Evolutionary conservation across 2,329 filamentous ascomycete genomes (phyloP), one percentile per base, ranked within the genome.

Genomic region (Pyrenophora tritici-repentis): DNA sequence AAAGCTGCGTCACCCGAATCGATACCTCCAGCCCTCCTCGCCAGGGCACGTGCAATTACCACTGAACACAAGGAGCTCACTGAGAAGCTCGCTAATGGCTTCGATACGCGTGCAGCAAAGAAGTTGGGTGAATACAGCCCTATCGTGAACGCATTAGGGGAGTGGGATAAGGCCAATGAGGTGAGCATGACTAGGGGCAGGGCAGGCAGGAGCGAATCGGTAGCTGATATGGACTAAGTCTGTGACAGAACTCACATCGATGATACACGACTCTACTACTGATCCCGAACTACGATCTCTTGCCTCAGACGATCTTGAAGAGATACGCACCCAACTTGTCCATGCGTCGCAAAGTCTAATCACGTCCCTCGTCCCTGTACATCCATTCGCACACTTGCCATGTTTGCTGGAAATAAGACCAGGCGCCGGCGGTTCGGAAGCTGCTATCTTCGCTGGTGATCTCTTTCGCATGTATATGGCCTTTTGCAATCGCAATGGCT

Each of bases 401-500:
- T 97, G 93, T 73, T 82, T 99, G 57, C 76, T 99, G 35, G 94
- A 99, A 75, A 89, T 99, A 53, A 85, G 92, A 0, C 94, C 94
- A 0, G 94, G 94, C 0, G 92, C 91, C 0, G 94, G 94, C 32
- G 94, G 94, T 2, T 86, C 91, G 50, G 94, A 99, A 75, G 92
- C 93, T 2, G 86, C 90, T 0, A 86, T 96, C 56, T 99, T 99
- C 63, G 91, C 92, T 10, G 89, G 89, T 47, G 86, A 94, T 44
- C 75, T 99, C 6, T 84, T 96, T 62, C 85, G 87, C 61, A 97
- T 99, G 94, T 99, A 99, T 76, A 83, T 85, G 58, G 78, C 79
- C 1, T 91, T 91, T 66, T 96, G 92, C 74, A 77, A 83, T 41
- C 83, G 86, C 5, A 81, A 82, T 38, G 86, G 87, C 3, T 82